Evolutionary conservation across 176 grass and related monocot species (phyloP).

Genomic region (Oryza meyeriana): DNA sequence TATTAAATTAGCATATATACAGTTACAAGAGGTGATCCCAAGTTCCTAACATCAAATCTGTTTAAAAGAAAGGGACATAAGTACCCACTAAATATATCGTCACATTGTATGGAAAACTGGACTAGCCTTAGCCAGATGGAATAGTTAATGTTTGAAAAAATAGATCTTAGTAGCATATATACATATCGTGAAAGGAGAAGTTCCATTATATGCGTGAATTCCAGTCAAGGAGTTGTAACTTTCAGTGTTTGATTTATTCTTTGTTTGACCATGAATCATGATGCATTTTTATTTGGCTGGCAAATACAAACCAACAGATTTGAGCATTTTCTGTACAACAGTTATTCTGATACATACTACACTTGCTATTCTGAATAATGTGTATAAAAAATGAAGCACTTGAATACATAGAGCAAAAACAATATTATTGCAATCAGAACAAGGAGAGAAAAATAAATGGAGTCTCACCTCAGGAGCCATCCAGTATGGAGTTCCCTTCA

Average conservation of each 20-base stretch:
- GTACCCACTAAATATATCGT: not conserved
- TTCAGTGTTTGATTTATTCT: not conserved
- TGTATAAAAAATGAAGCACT: conserved; percentile 4
- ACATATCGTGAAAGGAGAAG: not conserved
- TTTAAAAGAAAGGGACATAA: not conserved
- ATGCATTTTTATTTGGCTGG: conserved; percentile 12
- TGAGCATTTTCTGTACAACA: not conserved
- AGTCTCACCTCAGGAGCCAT: conserved; percentile 94
- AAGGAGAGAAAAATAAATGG: not conserved
- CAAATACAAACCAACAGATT: not conserved
- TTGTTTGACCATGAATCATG: not conserved
- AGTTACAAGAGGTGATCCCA: not conserved
- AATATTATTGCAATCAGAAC: not conserved
- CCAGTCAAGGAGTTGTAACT: not conserved
- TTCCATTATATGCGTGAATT: conserved; percentile 3
- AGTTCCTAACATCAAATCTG: not conserved
- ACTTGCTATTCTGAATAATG: conserved; percentile 1
- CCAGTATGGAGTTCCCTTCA: conserved; percentile 97
- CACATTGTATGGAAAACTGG: not conserved
- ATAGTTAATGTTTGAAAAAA: not conserved
- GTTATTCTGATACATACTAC: not conserved
- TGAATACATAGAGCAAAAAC: conserved; percentile 2
- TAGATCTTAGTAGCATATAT: not conserved
- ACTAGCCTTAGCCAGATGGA: not conserved
- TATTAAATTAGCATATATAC: not conserved